Conservation (phyloP, 768 basidiomycete species). For the Cystobasidium ongulense region DNA sequence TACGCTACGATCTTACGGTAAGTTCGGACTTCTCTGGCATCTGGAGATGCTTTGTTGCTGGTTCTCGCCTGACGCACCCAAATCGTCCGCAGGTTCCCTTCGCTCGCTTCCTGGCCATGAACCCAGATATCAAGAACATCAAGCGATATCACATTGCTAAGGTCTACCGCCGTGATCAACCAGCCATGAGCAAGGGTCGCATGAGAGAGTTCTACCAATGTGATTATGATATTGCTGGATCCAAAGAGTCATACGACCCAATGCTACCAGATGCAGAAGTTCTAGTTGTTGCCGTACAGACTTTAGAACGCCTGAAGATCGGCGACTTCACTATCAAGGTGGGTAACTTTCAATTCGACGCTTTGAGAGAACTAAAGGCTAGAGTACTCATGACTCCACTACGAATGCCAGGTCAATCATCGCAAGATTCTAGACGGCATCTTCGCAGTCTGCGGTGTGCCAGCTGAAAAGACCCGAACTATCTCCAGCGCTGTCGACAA, state of each 20-base stretch:
- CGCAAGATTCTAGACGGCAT: constrained; percentile 94
- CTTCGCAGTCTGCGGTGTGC: constrained; percentile 92
- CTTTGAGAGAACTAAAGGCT: too few relatives aligned
- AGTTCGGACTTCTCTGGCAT: too few relatives aligned
- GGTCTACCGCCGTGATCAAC: constrained; percentile 91
- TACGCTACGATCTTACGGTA: constrained; percentile 91
- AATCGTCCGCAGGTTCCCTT: constrained; percentile 58
- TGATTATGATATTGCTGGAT: constrained; percentile 87
- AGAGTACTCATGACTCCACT: background rate
- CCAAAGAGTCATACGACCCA: constrained; percentile 59
- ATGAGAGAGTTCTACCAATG: constrained; percentile 99
- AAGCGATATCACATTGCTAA: constrained; percentile 99
- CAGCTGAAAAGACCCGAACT: constrained; percentile 72
- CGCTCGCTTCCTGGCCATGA: constrained; percentile 91
- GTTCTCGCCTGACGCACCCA: background rate
- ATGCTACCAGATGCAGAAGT: constrained; percentile 98
- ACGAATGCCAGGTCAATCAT: constrained; percentile 66
- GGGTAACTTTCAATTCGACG: too few relatives aligned
- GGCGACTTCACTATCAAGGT: constrained; percentile 94
- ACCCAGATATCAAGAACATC: constrained; percentile 53
- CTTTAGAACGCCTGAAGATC: constrained; percentile 72
- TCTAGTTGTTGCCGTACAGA: constrained; percentile 69
- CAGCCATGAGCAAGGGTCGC: constrained; percentile 93
- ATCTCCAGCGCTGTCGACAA: constrained; percentile 98
- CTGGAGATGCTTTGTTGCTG: background rate